Evolutionary conservation across 1,284 basidiomycete species (phyloP), one percentile per base, ranked within the genome.

Genomic region (Rhodotorula sp.): DNA sequence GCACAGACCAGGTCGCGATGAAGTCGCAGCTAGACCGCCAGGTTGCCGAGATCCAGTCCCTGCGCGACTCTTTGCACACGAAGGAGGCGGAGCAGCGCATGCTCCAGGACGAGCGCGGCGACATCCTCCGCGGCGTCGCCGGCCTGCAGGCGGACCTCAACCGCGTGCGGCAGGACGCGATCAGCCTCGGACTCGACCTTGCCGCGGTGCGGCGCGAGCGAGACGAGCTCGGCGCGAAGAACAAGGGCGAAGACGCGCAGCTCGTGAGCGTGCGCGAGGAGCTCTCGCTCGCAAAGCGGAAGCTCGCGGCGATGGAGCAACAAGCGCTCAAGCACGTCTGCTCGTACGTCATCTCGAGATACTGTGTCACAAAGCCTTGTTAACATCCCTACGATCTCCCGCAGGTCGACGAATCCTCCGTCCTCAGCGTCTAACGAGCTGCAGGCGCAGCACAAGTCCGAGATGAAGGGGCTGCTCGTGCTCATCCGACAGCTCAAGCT

Each of bases 401-500:
- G 23, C 52, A 52, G 59, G 61, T 70, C 42, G 79, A 81, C 72
- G 46, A 78, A 79, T 25, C 73, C 82, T 8, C 79, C 80, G 0
- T 73, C 64, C 10, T 41, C 41, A 16, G 50, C 50, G 10, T 74
- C 42, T 80, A 66, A 59, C 52, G 68, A 65, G 41, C 64, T 77
- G 25, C 64, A 72, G 46, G 66, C 83, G 5, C 87, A 88, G 79
- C 92, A 95, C 80, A 90, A 89, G 70, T 87, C 88, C 72, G 92
- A 95, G 81, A 91, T 90, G 83, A 93, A 93, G 80, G 93, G 92
- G 19, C 83, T 95, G 27, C 86, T 95, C 68, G 86, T 92, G 7
- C 91, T 97, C 80, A 94, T 97, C 74, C 87, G 87, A 61, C 97
- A 97, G 82, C 86, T 98, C 74, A 96, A 98, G 81, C 90, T 91